Base-by-base conservation (phyloP, 1,284 basidiomycete species). In the Ceratobasidium theobromae region DNA sequence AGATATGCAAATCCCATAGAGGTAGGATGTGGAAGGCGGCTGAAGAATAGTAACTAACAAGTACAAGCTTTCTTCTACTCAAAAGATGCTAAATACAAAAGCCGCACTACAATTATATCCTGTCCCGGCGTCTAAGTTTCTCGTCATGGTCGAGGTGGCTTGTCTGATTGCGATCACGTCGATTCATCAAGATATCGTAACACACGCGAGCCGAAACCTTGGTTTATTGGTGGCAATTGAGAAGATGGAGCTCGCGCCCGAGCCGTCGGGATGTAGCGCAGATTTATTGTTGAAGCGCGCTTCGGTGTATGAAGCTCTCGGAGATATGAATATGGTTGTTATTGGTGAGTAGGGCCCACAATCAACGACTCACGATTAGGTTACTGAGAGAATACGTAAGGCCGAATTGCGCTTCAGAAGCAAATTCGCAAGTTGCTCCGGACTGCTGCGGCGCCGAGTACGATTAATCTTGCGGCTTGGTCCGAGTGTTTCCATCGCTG, bases 341-440 rank as follows among this genome's bases (percentile, higher is more conserved):
- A 82, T 89, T 60, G 89, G 88, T 89, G 68, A 57, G 85, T 79
- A 48, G 48, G 53, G 16, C 60, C 69, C 21, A 68, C n/a, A n/a
- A n/a, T n/a, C n/a, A n/a, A n/a, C n/a, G n/a, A n/a, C n/a, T n/a
- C n/a, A n/a, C n/a, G n/a, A n/a, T n/a, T n/a, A n/a, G n/a, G n/a
- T n/a, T n/a, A n/a, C n/a, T n/a, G n/a, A n/a, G n/a, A n/a, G n/a
- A n/a, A n/a, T n/a, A n/a, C 35, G 9, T 38, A 8, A 79, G 81
- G 91, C 40, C 87, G 91, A 25, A 80, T 90, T 41, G 86, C 84
- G 5, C 86, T 91, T 73, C 91, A 94, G 77, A 93, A 89, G 75
- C 83, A 89, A 2, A 83, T 92, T 25, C 80, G 92, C 11, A 88
- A 86, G 73, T 77, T 91, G 40, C 74, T 93, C 64, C 83, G 89